Evolutionary conservation across 441 rosid genomes (phyloP).

Genomic region (Adansonia gregorii): DNA sequence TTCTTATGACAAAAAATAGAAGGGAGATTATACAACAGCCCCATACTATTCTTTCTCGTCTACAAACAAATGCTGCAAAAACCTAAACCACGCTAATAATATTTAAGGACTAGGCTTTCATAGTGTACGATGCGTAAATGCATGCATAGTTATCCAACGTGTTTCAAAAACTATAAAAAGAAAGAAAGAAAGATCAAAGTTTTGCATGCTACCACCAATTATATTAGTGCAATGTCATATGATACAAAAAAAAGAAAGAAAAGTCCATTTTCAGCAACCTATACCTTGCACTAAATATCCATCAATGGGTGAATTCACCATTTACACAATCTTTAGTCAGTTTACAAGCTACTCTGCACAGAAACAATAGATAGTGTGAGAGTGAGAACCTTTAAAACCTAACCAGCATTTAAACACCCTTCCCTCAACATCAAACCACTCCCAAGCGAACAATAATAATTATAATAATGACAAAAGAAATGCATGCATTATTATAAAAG

Average conservation of each 20-base stretch:
- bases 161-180: constrained; percentile 24
- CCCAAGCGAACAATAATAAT: not conserved
- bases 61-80: constrained; percentile 30
- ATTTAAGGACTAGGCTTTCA: constrained; percentile 26
- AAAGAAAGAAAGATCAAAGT: constrained; percentile 20
- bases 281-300: constrained; percentile 39
- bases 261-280: constrained; percentile 36
- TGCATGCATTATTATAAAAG: not conserved
- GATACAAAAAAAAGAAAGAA: constrained; percentile 32
- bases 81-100: constrained; percentile 22
- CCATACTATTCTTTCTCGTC: too few relatives aligned
- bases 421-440: too few relatives aligned
- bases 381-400: not conserved
- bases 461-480: not conserved
- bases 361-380: not conserved
- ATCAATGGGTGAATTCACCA: constrained; percentile 45
- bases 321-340: constrained; percentile 42
- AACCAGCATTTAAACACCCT: not conserved
- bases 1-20: too few relatives aligned
- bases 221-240: constrained; percentile 40
- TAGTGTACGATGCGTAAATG: too few relatives aligned
- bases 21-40: too few relatives aligned
- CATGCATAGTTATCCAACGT: constrained; percentile 23
- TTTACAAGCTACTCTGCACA: constrained; percentile 49
- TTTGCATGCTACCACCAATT: constrained; percentile 32